A percentile compares a stretch with the other conserved stretches of the same genome.
Evolutionary conservation across 129 eudicot species (phyloP).

Genomic region (Tanacetum coccineum): DNA sequence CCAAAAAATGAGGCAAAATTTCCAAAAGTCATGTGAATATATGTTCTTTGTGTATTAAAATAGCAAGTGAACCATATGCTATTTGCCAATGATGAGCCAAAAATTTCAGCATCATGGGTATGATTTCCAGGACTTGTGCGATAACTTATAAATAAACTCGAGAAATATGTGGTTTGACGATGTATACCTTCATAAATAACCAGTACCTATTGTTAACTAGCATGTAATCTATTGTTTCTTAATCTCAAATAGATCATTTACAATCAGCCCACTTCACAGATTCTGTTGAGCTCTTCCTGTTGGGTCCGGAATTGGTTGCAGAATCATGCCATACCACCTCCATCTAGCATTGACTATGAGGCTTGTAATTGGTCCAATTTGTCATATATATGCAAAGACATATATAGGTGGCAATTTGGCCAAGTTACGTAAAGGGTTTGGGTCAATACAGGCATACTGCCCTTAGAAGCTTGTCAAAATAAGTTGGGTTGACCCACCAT

Average conservation of each 20-base stretch:
- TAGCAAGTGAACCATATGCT: not conserved
- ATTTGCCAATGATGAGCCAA: not conserved
- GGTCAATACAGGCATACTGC: not conserved
- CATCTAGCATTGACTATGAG: conserved; percentile 46
- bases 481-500: conserved; percentile 9
- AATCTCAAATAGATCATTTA: conserved; percentile 16
- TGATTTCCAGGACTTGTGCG: too few relatives aligned
- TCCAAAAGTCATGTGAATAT: too few relatives aligned
- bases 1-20: too few relatives aligned
- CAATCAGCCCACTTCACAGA: conserved; percentile 43
- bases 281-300: conserved; percentile 46
- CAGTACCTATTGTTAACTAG: conserved; percentile 20
- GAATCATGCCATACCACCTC: conserved; percentile 83
- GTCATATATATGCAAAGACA: not conserved
- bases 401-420: not conserved
- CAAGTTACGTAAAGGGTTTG: not conserved
- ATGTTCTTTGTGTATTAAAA: too few relatives aligned
- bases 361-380: conserved; percentile 10
- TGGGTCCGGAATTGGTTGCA: conserved; percentile 46
- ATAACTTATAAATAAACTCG: too few relatives aligned
- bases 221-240: not conserved
- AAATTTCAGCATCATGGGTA: not conserved
- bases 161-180: conserved; percentile 11
- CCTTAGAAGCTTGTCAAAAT: not conserved
- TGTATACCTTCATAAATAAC: conserved; percentile 24